Conservation (phyloP, 352 stramenopile species). For the Aphanomyces stellatus region DNA sequence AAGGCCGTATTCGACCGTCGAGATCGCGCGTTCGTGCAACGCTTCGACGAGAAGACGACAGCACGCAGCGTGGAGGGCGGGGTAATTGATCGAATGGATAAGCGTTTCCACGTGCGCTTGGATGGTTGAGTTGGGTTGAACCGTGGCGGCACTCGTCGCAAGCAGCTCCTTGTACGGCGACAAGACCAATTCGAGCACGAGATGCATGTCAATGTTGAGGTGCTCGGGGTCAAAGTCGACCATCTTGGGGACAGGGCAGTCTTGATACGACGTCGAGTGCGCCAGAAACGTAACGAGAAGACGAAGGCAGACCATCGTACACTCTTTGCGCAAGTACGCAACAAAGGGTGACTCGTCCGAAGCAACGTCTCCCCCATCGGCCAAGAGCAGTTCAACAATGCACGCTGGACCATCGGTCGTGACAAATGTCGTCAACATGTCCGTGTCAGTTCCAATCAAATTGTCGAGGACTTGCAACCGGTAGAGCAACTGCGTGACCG, state of each 20-base stretch:
- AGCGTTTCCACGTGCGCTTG: background rate
- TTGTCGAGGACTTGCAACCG: constrained; percentile 15
- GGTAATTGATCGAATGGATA: background rate
- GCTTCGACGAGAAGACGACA: background rate
- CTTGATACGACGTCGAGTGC: background rate
- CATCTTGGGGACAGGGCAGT: background rate
- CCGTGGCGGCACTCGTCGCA: background rate
- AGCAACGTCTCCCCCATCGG: background rate
- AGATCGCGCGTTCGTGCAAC: background rate
- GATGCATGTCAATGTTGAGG: background rate
- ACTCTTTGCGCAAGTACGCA: constrained; percentile 2
- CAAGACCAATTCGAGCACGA: background rate
- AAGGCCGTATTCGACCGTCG: background rate
- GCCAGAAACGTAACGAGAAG: background rate
- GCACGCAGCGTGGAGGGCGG: background rate
- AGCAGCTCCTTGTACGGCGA: background rate
- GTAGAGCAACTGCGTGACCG: constrained; percentile 15
- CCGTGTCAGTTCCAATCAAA: background rate
- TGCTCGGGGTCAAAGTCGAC: constrained; percentile 11
- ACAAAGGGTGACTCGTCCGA: background rate
- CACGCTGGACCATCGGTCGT: constrained; percentile 6
- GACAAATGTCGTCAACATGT: constrained; percentile 1
- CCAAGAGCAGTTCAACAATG: constrained; percentile 4
- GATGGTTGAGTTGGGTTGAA: background rate
- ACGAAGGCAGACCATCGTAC: background rate